Percentiles rank a stretch among this genome's conserved stretches.
Conservation (phyloP, 768 basidiomycete species). For the Mycena chlorophos region DNA sequence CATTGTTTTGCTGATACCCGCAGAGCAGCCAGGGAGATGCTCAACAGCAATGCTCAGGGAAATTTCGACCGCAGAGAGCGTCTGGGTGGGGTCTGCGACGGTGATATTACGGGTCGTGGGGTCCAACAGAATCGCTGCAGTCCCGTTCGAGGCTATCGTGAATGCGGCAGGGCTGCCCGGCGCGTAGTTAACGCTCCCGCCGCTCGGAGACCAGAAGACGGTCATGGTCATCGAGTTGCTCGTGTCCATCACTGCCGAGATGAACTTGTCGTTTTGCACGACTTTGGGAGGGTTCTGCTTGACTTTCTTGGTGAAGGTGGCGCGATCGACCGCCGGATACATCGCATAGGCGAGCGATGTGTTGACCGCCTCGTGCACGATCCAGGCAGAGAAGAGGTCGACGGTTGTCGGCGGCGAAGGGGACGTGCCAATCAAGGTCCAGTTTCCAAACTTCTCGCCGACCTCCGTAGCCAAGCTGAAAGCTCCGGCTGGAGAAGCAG, state of each 20-base stretch:
- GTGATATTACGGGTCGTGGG: slow-evolving; percentile 45
- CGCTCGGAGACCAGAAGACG: slow-evolving; percentile 57
- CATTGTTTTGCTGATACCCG: slow-evolving; percentile 28
- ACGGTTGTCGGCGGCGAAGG: slow-evolving; percentile 56
- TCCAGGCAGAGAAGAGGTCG: slow-evolving; percentile 65
- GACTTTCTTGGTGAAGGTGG: slow-evolving; percentile 42
- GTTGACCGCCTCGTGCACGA: slow-evolving; percentile 41
- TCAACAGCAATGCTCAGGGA: slow-evolving; percentile 27
- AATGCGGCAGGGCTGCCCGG: slow-evolving; percentile 26
- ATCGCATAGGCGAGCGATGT: slow-evolving; percentile 51
- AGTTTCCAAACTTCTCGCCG: slow-evolving; percentile 55
- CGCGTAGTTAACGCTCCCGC: slow-evolving; percentile 44
- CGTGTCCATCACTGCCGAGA: slow-evolving; percentile 54
- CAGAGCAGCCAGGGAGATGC: slow-evolving; percentile 20
- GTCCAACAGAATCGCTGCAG: slow-evolving; percentile 46
- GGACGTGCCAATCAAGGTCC: slow-evolving; percentile 65
- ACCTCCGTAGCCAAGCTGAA: slow-evolving; percentile 41
- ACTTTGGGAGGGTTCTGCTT: slow-evolving; percentile 32
- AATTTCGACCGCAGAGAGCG: slow-evolving; percentile 37
- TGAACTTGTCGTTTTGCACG: slow-evolving; percentile 46
- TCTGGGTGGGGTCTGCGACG: slow-evolving; percentile 69
- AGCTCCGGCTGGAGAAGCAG: slow-evolving; percentile 34
- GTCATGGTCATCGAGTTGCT: slow-evolving; percentile 42
- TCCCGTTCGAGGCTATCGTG: slow-evolving; percentile 40
- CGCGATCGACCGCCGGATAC: slow-evolving; percentile 50